phyloP scores from a whole-genome alignment of 2,329 filamentous ascomycete genomes.

The Aspergillus sp. region DNA sequence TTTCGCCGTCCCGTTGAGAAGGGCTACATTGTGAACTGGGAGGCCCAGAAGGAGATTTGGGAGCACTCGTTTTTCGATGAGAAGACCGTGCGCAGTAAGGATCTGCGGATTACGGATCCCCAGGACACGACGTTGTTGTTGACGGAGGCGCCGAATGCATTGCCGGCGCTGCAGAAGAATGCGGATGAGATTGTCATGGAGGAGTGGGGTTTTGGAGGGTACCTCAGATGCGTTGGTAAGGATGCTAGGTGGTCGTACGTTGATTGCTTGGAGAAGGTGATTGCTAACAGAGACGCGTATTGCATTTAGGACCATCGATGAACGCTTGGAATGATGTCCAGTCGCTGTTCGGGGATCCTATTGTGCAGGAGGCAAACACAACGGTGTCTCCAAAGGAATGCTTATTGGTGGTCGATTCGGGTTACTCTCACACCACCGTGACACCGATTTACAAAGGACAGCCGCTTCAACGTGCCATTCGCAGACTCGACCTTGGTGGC shows the following conservation, averaged over 20 bases:
- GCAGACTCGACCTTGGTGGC: conserved; percentile 85
- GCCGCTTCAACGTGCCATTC: conserved; percentile 76
- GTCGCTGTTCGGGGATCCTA: conserved; percentile 64
- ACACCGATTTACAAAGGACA: conserved; percentile 81
- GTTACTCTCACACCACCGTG: conserved; percentile 89
- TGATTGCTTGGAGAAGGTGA: too few species aligned
- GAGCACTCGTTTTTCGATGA: conserved; percentile 80
- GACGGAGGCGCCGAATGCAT: conserved; percentile 80
- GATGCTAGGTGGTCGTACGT: conserved; percentile 28
- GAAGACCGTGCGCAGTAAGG: conserved; percentile 59
- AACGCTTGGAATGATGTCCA: conserved; percentile 83
- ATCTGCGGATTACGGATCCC: conserved; percentile 58
- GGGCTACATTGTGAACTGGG: conserved; percentile 95
- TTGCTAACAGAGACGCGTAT: neutral
- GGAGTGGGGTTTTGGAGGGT: conserved; percentile 89
- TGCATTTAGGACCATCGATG: conserved; percentile 63
- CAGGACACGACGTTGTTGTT: conserved; percentile 80
- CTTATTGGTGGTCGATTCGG: conserved; percentile 84
- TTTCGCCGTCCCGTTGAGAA: conserved; percentile 91
- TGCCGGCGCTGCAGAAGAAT: conserved; percentile 79
- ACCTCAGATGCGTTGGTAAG: conserved; percentile 72
- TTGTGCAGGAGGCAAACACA: conserved; percentile 43
- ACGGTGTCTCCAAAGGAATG: conserved; percentile 67
- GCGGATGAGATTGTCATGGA: conserved; percentile 98
- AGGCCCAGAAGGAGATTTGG: conserved; percentile 94